phyloP scores from a whole-genome alignment of 306 rosid species.

The Castanopsis chinensis region DNA sequence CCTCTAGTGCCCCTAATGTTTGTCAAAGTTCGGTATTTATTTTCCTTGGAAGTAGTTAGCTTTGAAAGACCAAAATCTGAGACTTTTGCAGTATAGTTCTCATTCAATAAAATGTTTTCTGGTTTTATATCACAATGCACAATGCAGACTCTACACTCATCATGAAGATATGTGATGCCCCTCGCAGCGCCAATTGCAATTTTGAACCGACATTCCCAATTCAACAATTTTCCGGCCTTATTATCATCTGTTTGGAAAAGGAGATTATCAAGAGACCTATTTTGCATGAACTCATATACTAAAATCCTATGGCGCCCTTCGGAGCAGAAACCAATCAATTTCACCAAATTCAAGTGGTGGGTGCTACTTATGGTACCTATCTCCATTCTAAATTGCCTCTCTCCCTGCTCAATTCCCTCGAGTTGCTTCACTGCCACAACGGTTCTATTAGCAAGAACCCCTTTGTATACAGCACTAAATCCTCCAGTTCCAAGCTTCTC shows the following conservation, averaged over 20 bases:
- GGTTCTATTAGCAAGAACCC: conserved; percentile 60
- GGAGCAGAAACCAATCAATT: conserved; percentile 85
- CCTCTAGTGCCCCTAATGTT: conserved; percentile 85
- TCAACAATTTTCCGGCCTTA: conserved; percentile 43
- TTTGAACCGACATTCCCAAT: conserved; percentile 68
- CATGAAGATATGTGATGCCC: conserved; percentile 88
- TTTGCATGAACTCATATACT: conserved; percentile 86
- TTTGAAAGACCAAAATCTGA: conserved; percentile 91
- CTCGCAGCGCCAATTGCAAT: conserved; percentile 76
- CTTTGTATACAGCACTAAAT: conserved; percentile 77
- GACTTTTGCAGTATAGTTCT: conserved; percentile 62
- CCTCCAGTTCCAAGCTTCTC: conserved; percentile 85
- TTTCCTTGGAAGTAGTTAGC: conserved; percentile 58
- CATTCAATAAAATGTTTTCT: conserved; percentile 84
- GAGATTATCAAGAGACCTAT: conserved; percentile 66
- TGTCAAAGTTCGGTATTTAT: conserved; percentile 58
- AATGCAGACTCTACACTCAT: conserved; percentile 87
- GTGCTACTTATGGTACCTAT: conserved; percentile 86
- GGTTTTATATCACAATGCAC: conserved; percentile 91
- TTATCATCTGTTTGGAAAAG: conserved; percentile 46
- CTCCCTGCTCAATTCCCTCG: conserved; percentile 86
- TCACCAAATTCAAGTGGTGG: conserved; percentile 85
- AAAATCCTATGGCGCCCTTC: conserved; percentile 84
- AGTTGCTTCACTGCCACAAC: conserved; percentile 84
- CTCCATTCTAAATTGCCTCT: conserved; percentile 85